phyloP scores from a whole-genome alignment of 148 eudicot species.

The Chenopodium berlandieri region DNA sequence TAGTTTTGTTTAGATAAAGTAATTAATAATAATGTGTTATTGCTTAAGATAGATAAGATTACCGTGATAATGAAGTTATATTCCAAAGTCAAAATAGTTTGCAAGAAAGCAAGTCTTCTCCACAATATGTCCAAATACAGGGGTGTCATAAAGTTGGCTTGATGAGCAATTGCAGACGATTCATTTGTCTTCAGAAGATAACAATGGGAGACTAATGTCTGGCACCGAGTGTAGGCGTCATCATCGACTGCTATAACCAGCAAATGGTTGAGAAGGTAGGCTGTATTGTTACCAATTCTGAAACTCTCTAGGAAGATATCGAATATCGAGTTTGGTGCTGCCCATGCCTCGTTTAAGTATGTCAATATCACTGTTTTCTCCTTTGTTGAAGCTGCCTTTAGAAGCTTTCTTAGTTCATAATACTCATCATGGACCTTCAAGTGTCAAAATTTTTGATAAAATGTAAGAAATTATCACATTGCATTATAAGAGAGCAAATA shows the following conservation, averaged over 20 bases:
- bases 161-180: slow-evolving; percentile 25
- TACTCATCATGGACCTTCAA: slow-evolving; percentile 6
- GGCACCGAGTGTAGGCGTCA: slow-evolving; percentile 30
- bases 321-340: slow-evolving; percentile 34
- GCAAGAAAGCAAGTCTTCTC: slow-evolving; percentile 31
- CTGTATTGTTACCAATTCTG: slow-evolving; percentile 28
- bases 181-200: slow-evolving; percentile 26
- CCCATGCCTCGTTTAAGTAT: slow-evolving; percentile 38
- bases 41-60: neutral
- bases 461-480: too few species aligned
- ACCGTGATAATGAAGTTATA: slow-evolving; percentile 38
- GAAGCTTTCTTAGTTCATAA: slow-evolving; percentile 24
- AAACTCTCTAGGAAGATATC: slow-evolving; percentile 37
- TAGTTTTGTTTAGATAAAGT: too few species aligned
- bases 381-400: slow-evolving; percentile 32
- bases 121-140: slow-evolving; percentile 36
- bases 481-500: too few species aligned
- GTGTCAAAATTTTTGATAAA: too few species aligned
- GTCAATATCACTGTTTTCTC: slow-evolving; percentile 35
- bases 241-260: slow-evolving; percentile 32
- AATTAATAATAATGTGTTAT: too few species aligned
- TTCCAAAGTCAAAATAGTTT: slow-evolving; percentile 31
- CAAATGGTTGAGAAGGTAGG: slow-evolving; percentile 26
- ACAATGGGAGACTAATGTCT: slow-evolving; percentile 22
- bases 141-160: slow-evolving; percentile 37